These are phyloP conservation scores for Sisymbrium irio DNA, from an alignment of 345 rosid genomes.

Conservation along the genomic window DNA sequence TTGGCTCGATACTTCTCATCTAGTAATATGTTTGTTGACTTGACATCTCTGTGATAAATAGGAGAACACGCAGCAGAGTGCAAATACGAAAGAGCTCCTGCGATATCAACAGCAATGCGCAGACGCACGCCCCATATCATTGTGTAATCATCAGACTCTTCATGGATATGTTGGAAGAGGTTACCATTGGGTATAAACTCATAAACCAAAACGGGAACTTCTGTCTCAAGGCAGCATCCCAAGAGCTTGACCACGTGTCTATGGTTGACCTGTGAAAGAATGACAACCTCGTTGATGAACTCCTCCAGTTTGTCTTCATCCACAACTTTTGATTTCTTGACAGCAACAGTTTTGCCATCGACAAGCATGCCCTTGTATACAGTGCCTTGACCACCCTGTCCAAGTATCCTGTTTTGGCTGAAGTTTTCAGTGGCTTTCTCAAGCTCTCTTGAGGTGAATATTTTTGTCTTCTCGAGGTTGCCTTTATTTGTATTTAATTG, in stretches of 20 bases:
- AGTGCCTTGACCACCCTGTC: slow-evolving; percentile 24
- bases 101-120: background rate
- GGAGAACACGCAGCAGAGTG: background rate
- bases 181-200: slow-evolving; percentile 23
- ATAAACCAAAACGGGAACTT: slow-evolving; percentile 42
- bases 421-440: slow-evolving; percentile 39
- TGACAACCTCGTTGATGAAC: slow-evolving; percentile 43
- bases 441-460: slow-evolving; percentile 32
- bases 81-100: background rate
- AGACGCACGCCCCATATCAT: background rate
- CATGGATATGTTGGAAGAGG: background rate
- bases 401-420: slow-evolving; percentile 21
- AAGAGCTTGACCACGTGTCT: slow-evolving; percentile 28
- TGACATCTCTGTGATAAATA: background rate
- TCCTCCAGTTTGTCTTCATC: slow-evolving; percentile 39
- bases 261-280: slow-evolving; percentile 44
- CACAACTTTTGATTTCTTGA: slow-evolving; percentile 41
- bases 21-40: background rate
- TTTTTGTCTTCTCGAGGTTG: background rate
- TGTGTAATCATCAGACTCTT: background rate
- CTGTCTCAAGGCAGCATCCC: slow-evolving; percentile 45
- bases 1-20: background rate
- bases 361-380: slow-evolving; percentile 40
- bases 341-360: slow-evolving; percentile 34
- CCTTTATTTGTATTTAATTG: background rate